Evolutionary conservation across 2,329 filamentous ascomycete species (phyloP).

Genomic region (Penicillium sp.): DNA sequence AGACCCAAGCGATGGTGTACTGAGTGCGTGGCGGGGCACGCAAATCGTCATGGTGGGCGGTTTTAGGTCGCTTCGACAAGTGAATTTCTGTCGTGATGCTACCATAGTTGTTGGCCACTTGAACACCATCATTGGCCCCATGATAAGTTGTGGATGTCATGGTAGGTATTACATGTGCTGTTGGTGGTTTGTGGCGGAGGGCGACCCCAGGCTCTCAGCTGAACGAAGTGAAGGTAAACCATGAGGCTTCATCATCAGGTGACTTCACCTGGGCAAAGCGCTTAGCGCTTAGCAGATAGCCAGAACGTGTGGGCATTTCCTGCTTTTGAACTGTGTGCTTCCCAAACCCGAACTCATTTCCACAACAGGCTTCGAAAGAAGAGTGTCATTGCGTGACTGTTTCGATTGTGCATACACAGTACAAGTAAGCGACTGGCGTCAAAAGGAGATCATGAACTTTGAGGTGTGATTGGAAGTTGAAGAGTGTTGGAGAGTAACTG

Average conservation of each 20-base stretch:
- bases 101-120: neutral
- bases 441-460: too few relatives aligned
- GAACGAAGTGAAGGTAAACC: neutral
- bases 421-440: too few relatives aligned
- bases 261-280: neutral
- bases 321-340: too few relatives aligned
- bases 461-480: too few relatives aligned
- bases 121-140: neutral
- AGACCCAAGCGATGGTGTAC: conserved; percentile 37
- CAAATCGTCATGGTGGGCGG: neutral
- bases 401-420: too few relatives aligned
- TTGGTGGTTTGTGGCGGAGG: neutral
- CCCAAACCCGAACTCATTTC: too few relatives aligned
- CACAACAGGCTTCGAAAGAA: too few relatives aligned
- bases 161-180: neutral
- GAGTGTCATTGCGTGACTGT: too few relatives aligned
- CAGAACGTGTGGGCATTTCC: too few relatives aligned
- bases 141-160: neutral
- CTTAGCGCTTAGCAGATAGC: too few relatives aligned
- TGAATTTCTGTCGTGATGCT: neutral
- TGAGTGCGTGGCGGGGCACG: neutral
- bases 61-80: conserved; percentile 7
- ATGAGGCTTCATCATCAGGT: neutral
- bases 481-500: too few relatives aligned
- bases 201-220: neutral